These are phyloP conservation scores for Tuber calosporum DNA, from an alignment of 495 filamentous ascomycete genomes.

Conservation along the genomic window DNA sequence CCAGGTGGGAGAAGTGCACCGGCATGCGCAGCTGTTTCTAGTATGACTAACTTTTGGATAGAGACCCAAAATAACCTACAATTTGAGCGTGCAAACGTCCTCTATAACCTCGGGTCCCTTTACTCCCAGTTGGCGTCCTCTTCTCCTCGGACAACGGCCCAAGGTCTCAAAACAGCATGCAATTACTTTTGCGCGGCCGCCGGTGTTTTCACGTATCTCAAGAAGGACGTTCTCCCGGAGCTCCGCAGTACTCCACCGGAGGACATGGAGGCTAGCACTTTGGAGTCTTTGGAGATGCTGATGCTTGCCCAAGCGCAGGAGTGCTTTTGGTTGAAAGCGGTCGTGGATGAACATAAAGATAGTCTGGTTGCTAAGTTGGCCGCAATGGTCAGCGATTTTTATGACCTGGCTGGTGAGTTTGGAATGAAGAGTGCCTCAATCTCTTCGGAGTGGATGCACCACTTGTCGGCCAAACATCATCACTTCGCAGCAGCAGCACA, in stretches of 20 bases:
- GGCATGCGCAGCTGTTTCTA: background rate
- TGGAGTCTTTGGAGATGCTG: slow-evolving; percentile 75
- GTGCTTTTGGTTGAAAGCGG: slow-evolving; percentile 96
- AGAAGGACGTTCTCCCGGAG: slow-evolving; percentile 71
- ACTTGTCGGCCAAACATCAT: slow-evolving; percentile 93
- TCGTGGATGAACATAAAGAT: slow-evolving; percentile 88
- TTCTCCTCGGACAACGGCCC: slow-evolving; percentile 68
- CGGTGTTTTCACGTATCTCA: slow-evolving; percentile 74
- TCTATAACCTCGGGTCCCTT: slow-evolving; percentile 86
- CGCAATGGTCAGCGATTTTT: slow-evolving; percentile 86
- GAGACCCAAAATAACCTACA: slow-evolving; percentile 85
- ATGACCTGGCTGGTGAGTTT: slow-evolving; percentile 73
- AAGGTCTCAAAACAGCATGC: slow-evolving; percentile 80
- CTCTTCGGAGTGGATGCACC: slow-evolving; percentile 94
- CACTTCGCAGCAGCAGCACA: slow-evolving; percentile 96
- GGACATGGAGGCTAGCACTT: slow-evolving; percentile 85
- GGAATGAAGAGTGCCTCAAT: slow-evolving; percentile 82
- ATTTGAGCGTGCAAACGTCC: slow-evolving; percentile 87
- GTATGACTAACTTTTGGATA: slow-evolving; percentile 26
- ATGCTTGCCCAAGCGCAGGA: slow-evolving; percentile 89
- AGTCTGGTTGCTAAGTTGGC: slow-evolving; percentile 83
- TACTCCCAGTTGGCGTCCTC: slow-evolving; percentile 86
- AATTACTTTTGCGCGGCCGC: slow-evolving; percentile 88
- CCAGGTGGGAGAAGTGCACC: slow-evolving; percentile 49
- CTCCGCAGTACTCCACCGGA: slow-evolving; percentile 79